Evolutionary conservation across 768 basidiomycete species (phyloP).

Genomic region (Lactifluus pinguis): DNA sequence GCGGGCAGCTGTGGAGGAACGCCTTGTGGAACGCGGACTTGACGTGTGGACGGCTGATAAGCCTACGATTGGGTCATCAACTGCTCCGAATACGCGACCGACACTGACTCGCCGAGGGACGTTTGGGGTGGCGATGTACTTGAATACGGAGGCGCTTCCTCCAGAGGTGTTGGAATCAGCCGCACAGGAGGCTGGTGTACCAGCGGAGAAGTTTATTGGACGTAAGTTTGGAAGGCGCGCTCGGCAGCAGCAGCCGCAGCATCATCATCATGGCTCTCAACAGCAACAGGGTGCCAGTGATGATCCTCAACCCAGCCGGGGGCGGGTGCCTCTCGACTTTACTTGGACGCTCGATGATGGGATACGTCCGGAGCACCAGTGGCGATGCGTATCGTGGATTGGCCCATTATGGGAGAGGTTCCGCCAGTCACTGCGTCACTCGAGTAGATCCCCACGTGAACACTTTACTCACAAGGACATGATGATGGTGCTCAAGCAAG

Average conservation of each 20-base stretch:
- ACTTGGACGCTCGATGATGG: constrained; percentile 11
- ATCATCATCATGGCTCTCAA: not conserved
- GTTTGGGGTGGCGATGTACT: constrained; percentile 36
- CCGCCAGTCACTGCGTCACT: not conserved
- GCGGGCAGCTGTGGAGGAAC: constrained; percentile 54
- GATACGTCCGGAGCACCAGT: not conserved
- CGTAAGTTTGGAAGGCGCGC: constrained; percentile 14
- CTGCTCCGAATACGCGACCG: constrained; percentile 1
- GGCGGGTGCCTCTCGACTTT: constrained; percentile 4
- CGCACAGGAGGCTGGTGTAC: constrained; percentile 59
- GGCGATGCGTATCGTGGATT: not conserved
- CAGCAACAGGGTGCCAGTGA: not conserved
- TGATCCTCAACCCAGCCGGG: not conserved
- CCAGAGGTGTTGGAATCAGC: constrained; percentile 48
- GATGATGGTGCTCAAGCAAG: constrained; percentile 20
- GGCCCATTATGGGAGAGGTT: constrained; percentile 4
- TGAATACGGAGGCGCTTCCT: constrained; percentile 56
- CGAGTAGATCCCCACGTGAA: not conserved
- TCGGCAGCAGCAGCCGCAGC: not conserved
- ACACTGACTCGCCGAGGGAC: constrained; percentile 12
- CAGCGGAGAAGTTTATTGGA: constrained; percentile 38
- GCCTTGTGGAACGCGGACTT: constrained; percentile 40
- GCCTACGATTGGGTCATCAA: not conserved
- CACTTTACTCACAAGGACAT: constrained; percentile 17
- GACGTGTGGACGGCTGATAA: constrained; percentile 45